Evolutionary conservation across 1,284 basidiomycete species (phyloP), one percentile per base, ranked within the genome.

Genomic region (Trichosporon sp.): DNA sequence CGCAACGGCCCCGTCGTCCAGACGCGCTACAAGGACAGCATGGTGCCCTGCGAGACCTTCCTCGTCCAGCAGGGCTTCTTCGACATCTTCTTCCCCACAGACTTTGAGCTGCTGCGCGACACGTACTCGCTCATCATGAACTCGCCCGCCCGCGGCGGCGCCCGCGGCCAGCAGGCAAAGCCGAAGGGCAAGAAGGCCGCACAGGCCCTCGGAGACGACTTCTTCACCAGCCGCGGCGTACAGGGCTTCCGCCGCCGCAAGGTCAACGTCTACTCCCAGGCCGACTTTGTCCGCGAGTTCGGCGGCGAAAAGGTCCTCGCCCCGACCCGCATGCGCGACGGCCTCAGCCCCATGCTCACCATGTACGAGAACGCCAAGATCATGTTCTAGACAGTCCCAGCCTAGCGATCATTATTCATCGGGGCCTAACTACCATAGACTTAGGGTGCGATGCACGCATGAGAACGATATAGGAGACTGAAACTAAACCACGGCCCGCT

Each of bases 51-150:
- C 75, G 87, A 90, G 70, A 98, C 93, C 18, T 88, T 98, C 71
- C 88, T 96, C 74, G 97, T 99, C 68, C 90, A 91, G 74, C 97
- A 93, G 78, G 97, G 97, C 12, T 96, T 90, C 84, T 99, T 99
- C 82, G 97, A 99, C 83, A 99, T 99, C 73, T 95, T 99, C 86
- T 99, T 99, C 86, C 97, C 97, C 1, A 99, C 96, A 7, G 81
- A 95, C 79, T 99, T 99, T 75, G 88, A 89, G 65, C 87, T 88
- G 23, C 86, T 99, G 29, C 86, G 91, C 64, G 92, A 95, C 79
- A 91, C 95, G 87, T 97, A 97, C 83, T 90, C 93, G 78, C 86
- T 89, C 74, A 87, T 91, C 72, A 88, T 96, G 73, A 82, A 81
- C 66, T 80, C 79, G 9, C 80, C 80, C 1, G 69, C 79, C 56